Evolutionary conservation across 1,284 basidiomycete genomes (phyloP), one percentile per base, ranked within the genome.

Genomic region (Pholiota adiposa): DNA sequence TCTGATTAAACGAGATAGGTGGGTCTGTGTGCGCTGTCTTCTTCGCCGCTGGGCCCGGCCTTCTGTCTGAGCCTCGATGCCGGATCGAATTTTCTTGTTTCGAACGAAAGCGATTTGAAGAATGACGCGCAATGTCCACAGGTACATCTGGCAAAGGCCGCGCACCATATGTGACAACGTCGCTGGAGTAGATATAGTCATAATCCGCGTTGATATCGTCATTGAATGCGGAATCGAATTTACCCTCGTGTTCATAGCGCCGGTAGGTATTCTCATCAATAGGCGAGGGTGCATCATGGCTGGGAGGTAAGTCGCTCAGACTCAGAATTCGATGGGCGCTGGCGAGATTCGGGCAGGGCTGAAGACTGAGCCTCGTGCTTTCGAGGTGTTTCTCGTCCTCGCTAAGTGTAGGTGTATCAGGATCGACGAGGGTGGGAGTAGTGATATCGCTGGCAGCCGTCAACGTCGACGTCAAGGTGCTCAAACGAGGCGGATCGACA

Each of bases 201-300:
- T 58, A 58, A 50, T 58, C 56, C 2, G 41, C 33, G 38, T 50
- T 52, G 18, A 58, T 33, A 21, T 51, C 56, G 31, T 58, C 56
- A 9, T 29, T 40, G 29, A 34, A 50, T 11, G 33, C 46, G 21
- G 54, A 27, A 27, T 43, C 40, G 40, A 21, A 2, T 44, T 19
- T 54, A 29, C 21, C 41, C 31, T 41, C 53, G 16, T 44, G 29
- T 19, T 56, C 54, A 23, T 56, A 19, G 23, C 33, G 48, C 19
- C 48, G 46, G 27, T 38, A 50, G 5, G 46, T 40, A 5, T 49
- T 40, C 33, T 56, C 29, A 6, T 50, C 48, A 31, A 49, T 23
- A 18, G 46, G 44, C n/a, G 54, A 40, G 14, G 54, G 34, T 5
- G 46, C 44, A 12, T 56, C 54, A 19, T 56, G 54, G n/a, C 40